These are phyloP conservation scores for Xylaria castorea DNA, from an alignment of 495 filamentous ascomycete species.

Conservation along the genomic window DNA sequence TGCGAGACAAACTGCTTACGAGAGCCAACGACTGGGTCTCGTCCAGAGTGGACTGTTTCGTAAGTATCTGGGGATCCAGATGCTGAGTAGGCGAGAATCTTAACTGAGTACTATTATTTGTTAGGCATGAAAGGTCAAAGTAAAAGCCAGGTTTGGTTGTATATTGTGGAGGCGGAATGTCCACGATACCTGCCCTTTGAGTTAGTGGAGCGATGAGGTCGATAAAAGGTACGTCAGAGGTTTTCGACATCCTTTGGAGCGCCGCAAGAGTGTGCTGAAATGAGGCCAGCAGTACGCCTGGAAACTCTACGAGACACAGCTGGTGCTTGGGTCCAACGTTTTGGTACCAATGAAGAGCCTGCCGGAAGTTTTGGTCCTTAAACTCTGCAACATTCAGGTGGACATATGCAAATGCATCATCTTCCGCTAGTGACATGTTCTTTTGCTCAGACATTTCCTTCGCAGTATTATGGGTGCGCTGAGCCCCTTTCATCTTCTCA, in stretches of 20 bases:
- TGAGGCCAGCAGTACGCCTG: conserved; percentile 68
- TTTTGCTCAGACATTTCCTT: neutral
- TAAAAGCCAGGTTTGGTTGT: conserved; percentile 55
- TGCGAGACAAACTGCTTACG: conserved; percentile 59
- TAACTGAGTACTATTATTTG: conserved; percentile 44
- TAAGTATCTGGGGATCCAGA: conserved; percentile 50
- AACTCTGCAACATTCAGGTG: conserved; percentile 41
- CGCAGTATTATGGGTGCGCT: neutral
- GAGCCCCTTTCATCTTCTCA: conserved; percentile 15
- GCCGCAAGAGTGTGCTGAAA: conserved; percentile 72
- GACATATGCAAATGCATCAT: conserved; percentile 37
- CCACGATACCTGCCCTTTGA: conserved; percentile 1
- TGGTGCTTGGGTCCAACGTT: conserved; percentile 30
- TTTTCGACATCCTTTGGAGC: conserved; percentile 64
- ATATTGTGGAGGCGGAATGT: conserved; percentile 61
- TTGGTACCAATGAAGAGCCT: conserved; percentile 38
- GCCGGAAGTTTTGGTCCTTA: conserved; percentile 40
- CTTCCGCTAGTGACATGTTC: conserved; percentile 35
- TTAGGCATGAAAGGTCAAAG: conserved; percentile 60
- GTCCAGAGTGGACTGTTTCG: conserved; percentile 60
- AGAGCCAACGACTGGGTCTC: conserved; percentile 64
- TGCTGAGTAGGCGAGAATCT: conserved; percentile 44
- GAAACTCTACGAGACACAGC: conserved; percentile 70
- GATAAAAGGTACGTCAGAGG: conserved; percentile 63
- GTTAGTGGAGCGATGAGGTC: conserved; percentile 60